Evolutionary conservation across 768 basidiomycete genomes (phyloP).

Genomic region (Hysterangium stoloniferum): DNA sequence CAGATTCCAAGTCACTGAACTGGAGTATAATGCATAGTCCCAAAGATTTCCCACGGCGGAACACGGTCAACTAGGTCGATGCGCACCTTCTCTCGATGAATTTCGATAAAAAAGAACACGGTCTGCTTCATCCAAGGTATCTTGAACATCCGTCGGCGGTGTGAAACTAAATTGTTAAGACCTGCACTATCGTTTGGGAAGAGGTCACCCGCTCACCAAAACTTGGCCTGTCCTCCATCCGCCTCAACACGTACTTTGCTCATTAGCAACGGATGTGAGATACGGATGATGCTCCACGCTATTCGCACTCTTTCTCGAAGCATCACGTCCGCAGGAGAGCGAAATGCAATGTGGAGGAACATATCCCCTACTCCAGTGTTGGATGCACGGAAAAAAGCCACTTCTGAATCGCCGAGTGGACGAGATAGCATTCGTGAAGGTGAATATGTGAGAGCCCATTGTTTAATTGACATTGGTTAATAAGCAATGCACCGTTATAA

Average conservation of each 20-base stretch:
- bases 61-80: not conserved
- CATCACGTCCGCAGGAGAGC: not conserved
- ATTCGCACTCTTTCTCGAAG: constrained; percentile 1
- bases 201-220: not conserved
- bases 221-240: not conserved
- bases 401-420: constrained; percentile 5
- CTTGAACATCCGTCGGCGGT: not conserved
- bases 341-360: constrained; percentile 2
- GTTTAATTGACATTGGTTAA: no score
- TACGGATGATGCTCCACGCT: constrained; percentile 1
- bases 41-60: no score
- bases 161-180: no score
- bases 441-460: no score
- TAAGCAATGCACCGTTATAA: no score
- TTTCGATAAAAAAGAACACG: not conserved
- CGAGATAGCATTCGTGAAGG: no score
- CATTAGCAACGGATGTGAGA: not conserved
- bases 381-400: constrained; percentile 1
- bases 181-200: not conserved
- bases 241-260: not conserved
- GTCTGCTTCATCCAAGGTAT: not conserved
- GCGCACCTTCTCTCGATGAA: not conserved
- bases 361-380: constrained; percentile 4
- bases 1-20: no score
- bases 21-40: no score